Evolutionary conservation across 202 grass and related monocot genomes (phyloP).

Genomic region (Miscanthus sacchariflorus): DNA sequence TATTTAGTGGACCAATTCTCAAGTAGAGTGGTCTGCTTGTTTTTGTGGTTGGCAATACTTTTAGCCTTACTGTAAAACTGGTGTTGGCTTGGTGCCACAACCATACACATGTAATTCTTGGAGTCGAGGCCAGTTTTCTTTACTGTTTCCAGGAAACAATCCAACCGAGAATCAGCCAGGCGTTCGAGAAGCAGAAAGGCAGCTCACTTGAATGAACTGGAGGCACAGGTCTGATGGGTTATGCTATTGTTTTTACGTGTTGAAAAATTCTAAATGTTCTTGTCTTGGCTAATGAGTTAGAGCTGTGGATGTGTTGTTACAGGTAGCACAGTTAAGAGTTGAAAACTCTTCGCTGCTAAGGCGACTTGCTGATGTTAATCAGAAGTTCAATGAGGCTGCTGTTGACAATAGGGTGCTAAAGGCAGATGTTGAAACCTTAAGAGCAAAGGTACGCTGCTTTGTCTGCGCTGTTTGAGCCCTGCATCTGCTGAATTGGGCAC

Average conservation of each 20-base stretch:
- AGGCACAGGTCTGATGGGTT: slow-evolving; percentile 68
- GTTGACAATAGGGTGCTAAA: slow-evolving; percentile 97
- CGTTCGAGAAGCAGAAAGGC: slow-evolving; percentile 96
- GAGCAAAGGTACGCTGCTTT: slow-evolving; percentile 72
- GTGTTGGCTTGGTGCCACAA: background rate
- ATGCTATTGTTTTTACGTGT: background rate
- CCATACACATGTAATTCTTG: slow-evolving; percentile 19
- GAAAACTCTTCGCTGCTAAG: slow-evolving; percentile 86
- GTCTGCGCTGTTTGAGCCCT: background rate
- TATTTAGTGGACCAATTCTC: background rate
- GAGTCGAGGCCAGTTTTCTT: background rate
- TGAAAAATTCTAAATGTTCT: background rate
- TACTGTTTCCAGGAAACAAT: slow-evolving; percentile 78
- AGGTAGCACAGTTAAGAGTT: slow-evolving; percentile 84
- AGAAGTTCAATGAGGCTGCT: slow-evolving; percentile 82
- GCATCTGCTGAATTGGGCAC: background rate
- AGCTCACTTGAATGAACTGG: slow-evolving; percentile 86
- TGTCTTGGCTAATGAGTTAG: background rate
- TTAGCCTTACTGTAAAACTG: background rate
- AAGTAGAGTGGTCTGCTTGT: slow-evolving; percentile 18
- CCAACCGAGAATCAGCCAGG: slow-evolving; percentile 94
- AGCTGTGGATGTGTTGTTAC: background rate
- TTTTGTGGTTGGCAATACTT: slow-evolving; percentile 6
- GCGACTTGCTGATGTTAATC: slow-evolving; percentile 82
- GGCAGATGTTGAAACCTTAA: slow-evolving; percentile 91